These are phyloP conservation scores for Arctium lappa DNA, from an alignment of 129 eudicot species.

Conservation along the genomic window DNA sequence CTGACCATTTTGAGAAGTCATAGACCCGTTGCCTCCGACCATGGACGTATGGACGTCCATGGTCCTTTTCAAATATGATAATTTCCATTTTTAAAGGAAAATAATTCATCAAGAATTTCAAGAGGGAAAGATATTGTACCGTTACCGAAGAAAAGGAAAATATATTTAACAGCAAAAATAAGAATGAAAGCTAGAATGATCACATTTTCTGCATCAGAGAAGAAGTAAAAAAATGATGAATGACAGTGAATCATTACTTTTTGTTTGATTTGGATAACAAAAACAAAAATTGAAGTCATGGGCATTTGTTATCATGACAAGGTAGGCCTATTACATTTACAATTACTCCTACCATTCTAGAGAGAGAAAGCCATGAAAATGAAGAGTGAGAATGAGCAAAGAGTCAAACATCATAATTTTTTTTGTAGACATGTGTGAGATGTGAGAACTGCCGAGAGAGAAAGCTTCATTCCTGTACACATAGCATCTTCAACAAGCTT, in stretches of 20 bases:
- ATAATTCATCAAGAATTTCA: neutral
- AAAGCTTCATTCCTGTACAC: too few species aligned
- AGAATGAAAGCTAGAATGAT: neutral
- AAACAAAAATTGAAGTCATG: conserved; percentile 31
- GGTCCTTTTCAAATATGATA: neutral
- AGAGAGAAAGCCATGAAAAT: conserved; percentile 10
- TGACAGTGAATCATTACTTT: conserved; percentile 28
- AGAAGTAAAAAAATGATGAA: conserved; percentile 10
- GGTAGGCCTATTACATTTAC: conserved; percentile 29
- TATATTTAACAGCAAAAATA: neutral
- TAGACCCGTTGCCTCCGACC: too few species aligned
- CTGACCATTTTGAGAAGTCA: neutral
- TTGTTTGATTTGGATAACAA: conserved; percentile 31
- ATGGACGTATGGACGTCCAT: neutral
- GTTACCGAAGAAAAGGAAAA: neutral
- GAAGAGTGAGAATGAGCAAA: conserved; percentile 18
- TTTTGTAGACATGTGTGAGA: conserved; percentile 3
- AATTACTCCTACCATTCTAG: conserved; percentile 9
- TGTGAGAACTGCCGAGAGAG: too few species aligned
- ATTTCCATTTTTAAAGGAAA: neutral
- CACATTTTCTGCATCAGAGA: conserved; percentile 9
- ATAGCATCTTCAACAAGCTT: too few species aligned
- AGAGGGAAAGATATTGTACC: neutral
- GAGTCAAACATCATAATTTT: conserved; percentile 28
- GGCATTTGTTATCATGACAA: conserved; percentile 24